phyloP scores from a whole-genome alignment of 805 yeast species.

The Saccharomycopsis capsularis region DNA sequence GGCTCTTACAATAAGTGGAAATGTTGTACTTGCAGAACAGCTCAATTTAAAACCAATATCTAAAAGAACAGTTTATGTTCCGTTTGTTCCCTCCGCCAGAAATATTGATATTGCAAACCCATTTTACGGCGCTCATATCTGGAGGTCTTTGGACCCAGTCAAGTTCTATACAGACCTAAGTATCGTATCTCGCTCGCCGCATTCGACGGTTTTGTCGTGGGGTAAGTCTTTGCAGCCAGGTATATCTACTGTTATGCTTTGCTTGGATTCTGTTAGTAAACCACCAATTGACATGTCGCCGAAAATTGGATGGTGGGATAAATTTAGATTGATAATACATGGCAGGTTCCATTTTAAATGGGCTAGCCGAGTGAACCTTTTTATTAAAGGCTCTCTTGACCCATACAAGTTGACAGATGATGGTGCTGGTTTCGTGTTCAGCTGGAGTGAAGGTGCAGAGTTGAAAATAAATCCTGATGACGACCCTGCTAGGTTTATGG shows the following conservation, averaged over 20 bases:
- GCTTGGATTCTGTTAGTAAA: constrained; percentile 60
- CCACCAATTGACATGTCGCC: constrained; percentile 62
- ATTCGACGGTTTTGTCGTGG: constrained; percentile 54
- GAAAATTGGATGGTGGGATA: constrained; percentile 69
- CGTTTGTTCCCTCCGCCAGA: neutral
- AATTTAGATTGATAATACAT: constrained; percentile 47
- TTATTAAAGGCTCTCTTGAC: constrained; percentile 52
- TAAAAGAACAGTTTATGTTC: constrained; percentile 42
- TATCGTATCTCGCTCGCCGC: constrained; percentile 37
- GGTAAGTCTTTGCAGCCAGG: constrained; percentile 58
- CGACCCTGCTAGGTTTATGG: constrained; percentile 43
- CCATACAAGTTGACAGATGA: constrained; percentile 54
- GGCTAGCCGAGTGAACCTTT: constrained; percentile 42
- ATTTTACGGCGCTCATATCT: constrained; percentile 50
- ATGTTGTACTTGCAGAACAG: constrained; percentile 53
- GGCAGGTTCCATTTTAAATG: constrained; percentile 45
- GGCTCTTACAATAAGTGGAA: constrained; percentile 32
- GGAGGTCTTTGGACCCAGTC: constrained; percentile 58
- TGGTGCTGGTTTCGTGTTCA: constrained; percentile 57
- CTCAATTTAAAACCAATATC: constrained; percentile 36
- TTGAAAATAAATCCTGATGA: constrained; percentile 45
- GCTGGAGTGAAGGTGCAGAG: constrained; percentile 52
- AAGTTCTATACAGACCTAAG: constrained; percentile 47
- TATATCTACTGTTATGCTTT: constrained; percentile 50
- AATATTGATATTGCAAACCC: constrained; percentile 24